phyloP scores from a whole-genome alignment of 139 green algal species.

The Tetratostichococcus sp. region DNA sequence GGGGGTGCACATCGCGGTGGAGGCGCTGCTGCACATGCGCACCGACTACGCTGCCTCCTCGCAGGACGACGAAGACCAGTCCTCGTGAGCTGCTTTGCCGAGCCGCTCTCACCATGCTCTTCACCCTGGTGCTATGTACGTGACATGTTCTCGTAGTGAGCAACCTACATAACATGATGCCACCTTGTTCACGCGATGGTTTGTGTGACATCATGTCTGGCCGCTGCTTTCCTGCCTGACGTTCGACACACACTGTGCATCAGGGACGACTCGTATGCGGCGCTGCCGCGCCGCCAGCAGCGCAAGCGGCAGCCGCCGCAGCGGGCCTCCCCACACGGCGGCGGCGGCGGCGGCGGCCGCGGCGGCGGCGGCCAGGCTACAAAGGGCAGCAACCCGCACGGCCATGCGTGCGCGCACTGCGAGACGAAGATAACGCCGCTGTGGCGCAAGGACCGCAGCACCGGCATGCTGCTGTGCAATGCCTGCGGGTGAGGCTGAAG shows the following conservation, averaged over 20 bases:
- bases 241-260: too few relatives aligned
- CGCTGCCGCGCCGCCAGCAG: too few relatives aligned
- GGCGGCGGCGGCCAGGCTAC: background rate
- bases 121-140: too few relatives aligned
- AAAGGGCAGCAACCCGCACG: background rate
- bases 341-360: too few relatives aligned
- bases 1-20: background rate
- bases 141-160: background rate
- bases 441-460: slow-evolving; percentile 63
- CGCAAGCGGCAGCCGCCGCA: background rate
- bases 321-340: background rate
- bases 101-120: too few relatives aligned
- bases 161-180: too few relatives aligned
- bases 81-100: background rate
- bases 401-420: slow-evolving; percentile 59
- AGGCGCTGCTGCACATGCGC: background rate
- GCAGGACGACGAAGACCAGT: background rate
- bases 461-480: slow-evolving; percentile 25
- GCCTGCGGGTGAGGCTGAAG: slow-evolving; percentile 13
- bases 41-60: background rate
- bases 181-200: too few relatives aligned
- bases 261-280: background rate
- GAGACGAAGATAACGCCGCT: slow-evolving; percentile 60
- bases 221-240: too few relatives aligned
- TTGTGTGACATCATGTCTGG: too few relatives aligned